Base-by-base conservation (phyloP, 2,329 filamentous ascomycete genomes). In the Exophiala xenobiotica region DNA sequence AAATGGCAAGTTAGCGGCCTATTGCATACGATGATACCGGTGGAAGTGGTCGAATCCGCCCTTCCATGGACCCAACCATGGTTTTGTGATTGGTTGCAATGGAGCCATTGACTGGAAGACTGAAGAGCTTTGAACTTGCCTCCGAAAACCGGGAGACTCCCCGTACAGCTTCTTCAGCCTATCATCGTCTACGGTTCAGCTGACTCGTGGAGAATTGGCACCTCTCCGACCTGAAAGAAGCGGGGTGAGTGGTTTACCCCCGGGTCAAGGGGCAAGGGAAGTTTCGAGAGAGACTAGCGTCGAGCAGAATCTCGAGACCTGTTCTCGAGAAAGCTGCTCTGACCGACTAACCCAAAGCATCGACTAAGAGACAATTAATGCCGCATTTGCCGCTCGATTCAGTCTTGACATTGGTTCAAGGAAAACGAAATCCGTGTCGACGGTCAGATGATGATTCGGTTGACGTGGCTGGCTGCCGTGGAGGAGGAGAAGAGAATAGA, bases 241-340 rank as follows among this genome's bases (percentile, higher is more conserved):
- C 29, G 40, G 41, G 11, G 4, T 22, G 20, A 24, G 27, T 12
- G 31, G 31, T 16, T 35, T 35, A 12, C 42, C 27, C 27, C 24
- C 22, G 42, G 42, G n/a, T 31, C 7, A 19, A 26, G 31, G n/a
- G 38, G 14, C 22, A 35, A 18, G 26, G 42, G 16, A 38, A 20
- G 14, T 51, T 29, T 51, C 48, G 48, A 51, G 48, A 51, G 16
- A 19, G 20, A 29, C 33, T 51, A 45, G 48, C 38, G 41, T 7
- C 40, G 18, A 37, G 33, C 11, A 5, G n/a, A 33, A 20, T 51
- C 41, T 26, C 48, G 48, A 51, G 33, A 38, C 23, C 33, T 23
- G 48, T 33, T 46, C 41, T 46, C 48, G 48, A 51, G 33, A 51
- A 35, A 5, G 31, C n/a, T 5, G 31, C 4, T 16, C 18, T 12